phyloP scores from a whole-genome alignment of 164 flowering plant species.

The Houttuynia cordata region DNA sequence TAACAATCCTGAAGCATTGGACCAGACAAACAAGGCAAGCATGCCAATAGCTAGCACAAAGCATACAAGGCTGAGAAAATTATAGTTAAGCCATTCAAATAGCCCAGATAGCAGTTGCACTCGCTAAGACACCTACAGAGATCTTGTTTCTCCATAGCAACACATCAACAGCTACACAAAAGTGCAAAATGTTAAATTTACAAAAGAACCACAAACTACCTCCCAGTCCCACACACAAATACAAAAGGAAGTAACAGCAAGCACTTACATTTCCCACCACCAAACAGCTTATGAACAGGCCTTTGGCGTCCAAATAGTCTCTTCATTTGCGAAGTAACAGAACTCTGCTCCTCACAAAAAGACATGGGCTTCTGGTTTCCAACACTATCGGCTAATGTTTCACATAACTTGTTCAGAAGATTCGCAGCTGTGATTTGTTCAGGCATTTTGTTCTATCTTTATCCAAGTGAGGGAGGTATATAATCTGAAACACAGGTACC shows the following conservation, averaged over 20 bases:
- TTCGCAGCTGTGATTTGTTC: slow-evolving; percentile 47
- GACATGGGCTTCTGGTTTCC: slow-evolving; percentile 52
- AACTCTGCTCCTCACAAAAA: slow-evolving; percentile 52
- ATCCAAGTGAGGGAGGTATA: not conserved
- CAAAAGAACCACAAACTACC: no score
- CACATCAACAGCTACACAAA: slow-evolving; percentile 78
- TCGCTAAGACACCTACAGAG: slow-evolving; percentile 60
- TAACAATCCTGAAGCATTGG: slow-evolving; percentile 55
- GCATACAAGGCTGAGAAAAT: slow-evolving; percentile 44
- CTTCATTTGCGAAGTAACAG: slow-evolving; percentile 48
- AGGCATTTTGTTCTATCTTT: slow-evolving; percentile 35
- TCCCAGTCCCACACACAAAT: no score
- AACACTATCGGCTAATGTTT: slow-evolving; percentile 45
- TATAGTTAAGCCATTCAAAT: slow-evolving; percentile 89
- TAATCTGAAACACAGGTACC: not conserved
- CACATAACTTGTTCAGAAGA: slow-evolving; percentile 53
- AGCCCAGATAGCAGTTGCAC: slow-evolving; percentile 71
- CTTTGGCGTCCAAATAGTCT: slow-evolving; percentile 82
- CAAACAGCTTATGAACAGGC: slow-evolving; percentile 61
- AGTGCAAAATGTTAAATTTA: no score
- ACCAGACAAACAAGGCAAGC: slow-evolving; percentile 69
- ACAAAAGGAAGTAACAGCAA: not conserved
- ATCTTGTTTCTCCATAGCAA: slow-evolving; percentile 95
- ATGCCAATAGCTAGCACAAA: slow-evolving; percentile 46
- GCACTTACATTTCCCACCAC: slow-evolving; percentile 82